Conservation (phyloP, 2,329 filamentous ascomycete species). For the Colletotrichum sp. region DNA sequence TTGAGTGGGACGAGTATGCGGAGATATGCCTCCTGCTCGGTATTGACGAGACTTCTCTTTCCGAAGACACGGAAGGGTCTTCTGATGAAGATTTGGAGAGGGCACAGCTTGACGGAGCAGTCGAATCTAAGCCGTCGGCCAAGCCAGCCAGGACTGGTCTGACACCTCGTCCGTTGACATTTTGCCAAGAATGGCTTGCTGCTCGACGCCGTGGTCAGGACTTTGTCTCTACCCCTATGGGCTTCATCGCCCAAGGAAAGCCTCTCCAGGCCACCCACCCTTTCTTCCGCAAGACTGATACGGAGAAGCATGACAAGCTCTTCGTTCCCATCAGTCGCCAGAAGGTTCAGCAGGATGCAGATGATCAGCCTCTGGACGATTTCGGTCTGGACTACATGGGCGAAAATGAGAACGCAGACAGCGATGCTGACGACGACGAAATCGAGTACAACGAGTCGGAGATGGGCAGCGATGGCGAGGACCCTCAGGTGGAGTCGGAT, state of each 20-base stretch:
- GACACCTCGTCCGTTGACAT: slow-evolving; percentile 43
- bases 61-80: neutral
- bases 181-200: slow-evolving; percentile 63
- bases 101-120: neutral
- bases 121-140: neutral
- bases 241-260: slow-evolving; percentile 59
- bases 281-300: slow-evolving; percentile 48
- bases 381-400: slow-evolving; percentile 18
- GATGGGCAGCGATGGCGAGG: neutral
- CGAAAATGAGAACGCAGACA: slow-evolving; percentile 7
- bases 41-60: slow-evolving; percentile 20
- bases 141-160: slow-evolving; percentile 14
- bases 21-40: slow-evolving; percentile 37
- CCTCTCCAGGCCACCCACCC: slow-evolving; percentile 49
- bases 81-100: neutral
- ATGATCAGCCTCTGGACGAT: neutral
- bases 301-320: slow-evolving; percentile 14
- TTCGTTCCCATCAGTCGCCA: neutral
- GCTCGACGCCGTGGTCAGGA: slow-evolving; percentile 61
- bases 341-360: neutral
- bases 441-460: slow-evolving; percentile 22
- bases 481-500: neutral
- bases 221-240: slow-evolving; percentile 64
- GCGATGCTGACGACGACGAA: slow-evolving; percentile 11
- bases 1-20: slow-evolving; percentile 53